Evolutionary conservation across 2,329 filamentous ascomycete species (phyloP), one percentile per base, ranked within the genome.

Genomic region (Pseudocercospora macadamiae): DNA sequence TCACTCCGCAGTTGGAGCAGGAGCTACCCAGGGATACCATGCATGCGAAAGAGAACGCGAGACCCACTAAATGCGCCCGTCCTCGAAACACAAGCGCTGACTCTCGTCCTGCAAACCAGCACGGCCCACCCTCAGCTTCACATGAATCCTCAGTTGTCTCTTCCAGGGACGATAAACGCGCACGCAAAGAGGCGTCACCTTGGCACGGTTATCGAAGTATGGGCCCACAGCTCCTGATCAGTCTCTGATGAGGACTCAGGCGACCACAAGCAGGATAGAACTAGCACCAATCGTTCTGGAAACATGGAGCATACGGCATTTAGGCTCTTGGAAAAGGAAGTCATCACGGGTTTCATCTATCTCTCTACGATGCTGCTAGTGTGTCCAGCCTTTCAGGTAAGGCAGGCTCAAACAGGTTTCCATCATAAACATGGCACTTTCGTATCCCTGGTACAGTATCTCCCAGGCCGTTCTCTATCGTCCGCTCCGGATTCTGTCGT

Each of bases 151-250:
- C 12, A 6, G 6, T 12, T 6, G 12, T 45, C 21, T 18, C 7
- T 45, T 12, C 7, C 14, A 4, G 10, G 42, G 25, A 14, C n/a
- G 21, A 45, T 21, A 45, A n/a, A 21, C 45, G n/a, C 23, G 28
- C 9, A n/a, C 7, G 7, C 36, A 18, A 49, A 10, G 45, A 32
- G 2, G 2, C 23, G 14, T n/a, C 21, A n/a, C 45, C 45, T 8
- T 49, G 45, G 45, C 45, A 49, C 45, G 45, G 45, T 3, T 49
- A 49, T 19, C 45, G 45, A 10, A 49, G 45, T 12, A n/a, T 30
- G n/a, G 45, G 45, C 8, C 26, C 25, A 9, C 45, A 32, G n/a
- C 26, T 32, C 16, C 1, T 32, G 45, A 8, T 49, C 45, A 49
- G 45, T 14, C 45, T 49, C 3, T 49, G 45, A 49, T 32, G 6